Evolutionary conservation across 208 protist species (phyloP), one percentile per base, ranked within the genome.

Genomic region (Leishmania major): DNA sequence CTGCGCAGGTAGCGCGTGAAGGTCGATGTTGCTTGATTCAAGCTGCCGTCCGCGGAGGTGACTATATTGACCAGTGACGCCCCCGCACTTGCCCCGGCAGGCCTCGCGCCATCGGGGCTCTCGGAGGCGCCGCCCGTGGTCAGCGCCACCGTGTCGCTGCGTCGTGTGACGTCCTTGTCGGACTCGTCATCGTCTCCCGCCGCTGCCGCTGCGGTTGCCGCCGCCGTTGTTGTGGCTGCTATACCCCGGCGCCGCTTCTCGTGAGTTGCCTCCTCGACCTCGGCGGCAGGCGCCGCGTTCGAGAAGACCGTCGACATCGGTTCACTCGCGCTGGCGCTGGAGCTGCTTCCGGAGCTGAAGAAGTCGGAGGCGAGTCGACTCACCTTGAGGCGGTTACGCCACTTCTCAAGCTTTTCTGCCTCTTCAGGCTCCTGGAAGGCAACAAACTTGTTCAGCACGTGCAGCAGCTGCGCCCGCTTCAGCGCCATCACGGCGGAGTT

Each of bases 361-460:
- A 78, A 80, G 77, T 79, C 76, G 25, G 84, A 86, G 67, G 55
- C 67, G 77, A 31, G 78, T 3, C 59, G 77, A 4, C 78, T 76
- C 72, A 71, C 78, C 13, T 53, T 69, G 53, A 78, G 59, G 15
- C 74, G 64, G 83, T 53, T 59, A 43, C 78, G 83, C 28, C 66
- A 74, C 78, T 75, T 55, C 78, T 82, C 62, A 35, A 66, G 28
- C 78, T 80, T 57, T 13, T 51, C 40, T 53, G 70, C 84, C 67
- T 91, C 88, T 70, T 90, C 82, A 0, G 91, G 90, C 64, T 97
- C 91, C 76, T 96, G 90, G 77, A 97, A 97, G 10, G 95, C 93
- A 0, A 96, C 93, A 72, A 94, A 97, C 77, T 93, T 92, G 84
- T 96, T 95, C 47, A 96, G 83, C 35, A 95, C 90, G 87, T 97